A percentile compares a stretch with the other conserved stretches of the same genome.
phyloP scores from a whole-genome alignment of 108 stramenopile genomes.

The Nitzschia sp. region DNA sequence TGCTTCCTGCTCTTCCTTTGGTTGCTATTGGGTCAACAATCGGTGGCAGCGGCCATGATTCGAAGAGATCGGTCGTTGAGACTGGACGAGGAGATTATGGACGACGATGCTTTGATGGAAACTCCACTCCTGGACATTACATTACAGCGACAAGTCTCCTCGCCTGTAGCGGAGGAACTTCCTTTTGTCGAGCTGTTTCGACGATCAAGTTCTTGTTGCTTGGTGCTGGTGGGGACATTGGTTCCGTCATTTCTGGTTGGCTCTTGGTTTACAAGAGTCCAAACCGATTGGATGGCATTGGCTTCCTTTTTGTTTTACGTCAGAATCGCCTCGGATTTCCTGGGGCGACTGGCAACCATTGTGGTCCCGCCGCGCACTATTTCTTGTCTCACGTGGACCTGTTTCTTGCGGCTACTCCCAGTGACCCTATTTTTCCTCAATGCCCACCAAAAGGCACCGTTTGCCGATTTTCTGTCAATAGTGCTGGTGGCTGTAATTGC shows the following conservation, averaged over 20 bases:
- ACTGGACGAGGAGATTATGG: neutral
- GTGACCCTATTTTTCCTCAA: slow-evolving; percentile 43
- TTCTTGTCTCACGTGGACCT: neutral
- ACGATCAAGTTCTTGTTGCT: slow-evolving; percentile 12
- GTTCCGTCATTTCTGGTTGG: slow-evolving; percentile 46
- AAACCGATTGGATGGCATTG: slow-evolving; percentile 32
- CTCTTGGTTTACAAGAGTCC: slow-evolving; percentile 47
- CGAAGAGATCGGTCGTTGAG: slow-evolving; percentile 38
- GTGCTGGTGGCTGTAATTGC: slow-evolving; percentile 32
- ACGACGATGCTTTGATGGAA: neutral
- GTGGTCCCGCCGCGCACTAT: slow-evolving; percentile 11
- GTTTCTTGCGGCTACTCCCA: slow-evolving; percentile 19
- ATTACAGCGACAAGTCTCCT: neutral
- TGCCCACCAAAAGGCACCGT: neutral
- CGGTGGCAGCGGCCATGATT: slow-evolving; percentile 28
- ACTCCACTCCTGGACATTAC: neutral
- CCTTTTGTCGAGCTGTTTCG: slow-evolving; percentile 23
- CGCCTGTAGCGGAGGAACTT: slow-evolving; percentile 5
- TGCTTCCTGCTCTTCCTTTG: slow-evolving; percentile 32
- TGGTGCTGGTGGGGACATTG: slow-evolving; percentile 31
- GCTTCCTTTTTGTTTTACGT: slow-evolving; percentile 48
- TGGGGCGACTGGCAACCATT: slow-evolving; percentile 40
- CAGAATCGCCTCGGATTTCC: slow-evolving; percentile 34
- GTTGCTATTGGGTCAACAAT: slow-evolving; percentile 18
- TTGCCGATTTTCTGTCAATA: slow-evolving; percentile 31